A percentile compares a stretch with the other conserved stretches of the same genome.
Evolutionary conservation across 345 rosid genomes (phyloP).

Genomic region (Pseudoturritis turrita): DNA sequence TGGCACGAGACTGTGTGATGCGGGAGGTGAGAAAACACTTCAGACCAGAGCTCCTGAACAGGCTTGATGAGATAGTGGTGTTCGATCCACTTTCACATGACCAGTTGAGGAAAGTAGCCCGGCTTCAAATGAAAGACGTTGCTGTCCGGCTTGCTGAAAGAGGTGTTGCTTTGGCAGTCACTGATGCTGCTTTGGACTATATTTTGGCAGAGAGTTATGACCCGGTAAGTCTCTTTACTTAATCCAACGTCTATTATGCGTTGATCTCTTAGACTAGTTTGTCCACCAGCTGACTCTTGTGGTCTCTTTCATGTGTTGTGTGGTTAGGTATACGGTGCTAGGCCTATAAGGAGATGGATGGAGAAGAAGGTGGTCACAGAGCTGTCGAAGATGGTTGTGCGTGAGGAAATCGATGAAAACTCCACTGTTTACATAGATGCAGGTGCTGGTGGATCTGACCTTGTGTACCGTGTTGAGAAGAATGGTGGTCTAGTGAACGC

Average conservation of each 20-base stretch:
- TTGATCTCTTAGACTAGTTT: not conserved
- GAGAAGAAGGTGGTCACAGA: slow-evolving; percentile 91
- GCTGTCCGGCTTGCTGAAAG: slow-evolving; percentile 77
- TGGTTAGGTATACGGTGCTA: slow-evolving; percentile 76
- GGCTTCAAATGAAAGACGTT: slow-evolving; percentile 82
- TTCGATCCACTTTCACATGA: slow-evolving; percentile 93
- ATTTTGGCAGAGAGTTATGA: slow-evolving; percentile 73
- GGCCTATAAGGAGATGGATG: slow-evolving; percentile 93
- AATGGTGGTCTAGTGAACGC: slow-evolving; percentile 82
- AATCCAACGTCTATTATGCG: not conserved
- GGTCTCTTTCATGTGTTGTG: not conserved
- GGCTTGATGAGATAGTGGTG: slow-evolving; percentile 87
- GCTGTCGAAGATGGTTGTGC: slow-evolving; percentile 74
- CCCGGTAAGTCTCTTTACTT: slow-evolving; percentile 51
- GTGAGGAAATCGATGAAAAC: slow-evolving; percentile 86
- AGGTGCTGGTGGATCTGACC: slow-evolving; percentile 30
- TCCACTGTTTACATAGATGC: slow-evolving; percentile 78
- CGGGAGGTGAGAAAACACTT: slow-evolving; percentile 87
- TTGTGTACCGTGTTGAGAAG: slow-evolving; percentile 58
- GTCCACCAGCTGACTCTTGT: not conserved
- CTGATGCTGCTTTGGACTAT: slow-evolving; percentile 72
- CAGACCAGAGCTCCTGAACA: slow-evolving; percentile 76
- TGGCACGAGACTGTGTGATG: slow-evolving; percentile 75
- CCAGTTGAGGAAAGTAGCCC: slow-evolving; percentile 72
- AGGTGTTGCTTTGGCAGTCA: slow-evolving; percentile 81